Conservation (phyloP, 169 alveolate genomes). For the Perkinsus olseni region DNA sequence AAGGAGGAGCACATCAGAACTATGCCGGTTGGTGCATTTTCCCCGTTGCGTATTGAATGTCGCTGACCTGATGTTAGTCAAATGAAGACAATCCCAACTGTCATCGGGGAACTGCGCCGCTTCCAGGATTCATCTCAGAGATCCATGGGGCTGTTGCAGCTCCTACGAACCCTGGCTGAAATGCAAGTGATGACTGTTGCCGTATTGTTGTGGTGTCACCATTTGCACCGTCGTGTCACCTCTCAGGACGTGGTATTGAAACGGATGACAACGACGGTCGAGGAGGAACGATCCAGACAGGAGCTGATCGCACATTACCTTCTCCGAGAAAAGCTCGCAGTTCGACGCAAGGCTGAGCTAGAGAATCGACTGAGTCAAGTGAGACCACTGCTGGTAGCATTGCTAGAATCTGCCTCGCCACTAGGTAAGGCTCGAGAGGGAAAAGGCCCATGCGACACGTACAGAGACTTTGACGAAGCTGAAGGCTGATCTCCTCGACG, state of each 20-base stretch:
- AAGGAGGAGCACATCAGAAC: not conserved
- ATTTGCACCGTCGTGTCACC: not conserved
- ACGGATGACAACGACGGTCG: slow-evolving; percentile 2
- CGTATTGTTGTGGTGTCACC: too few species aligned
- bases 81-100: not conserved
- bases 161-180: slow-evolving; percentile 1
- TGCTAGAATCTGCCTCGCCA: not conserved
- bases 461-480: not conserved
- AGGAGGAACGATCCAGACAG: slow-evolving; percentile 6
- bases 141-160: not conserved
- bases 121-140: not conserved
- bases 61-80: not conserved
- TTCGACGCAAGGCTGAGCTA: not conserved
- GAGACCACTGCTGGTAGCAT: not conserved
- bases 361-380: not conserved
- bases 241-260: not conserved
- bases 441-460: not conserved
- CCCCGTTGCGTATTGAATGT: not conserved
- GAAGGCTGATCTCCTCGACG: not conserved
- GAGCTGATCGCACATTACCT: not conserved
- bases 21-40: not conserved
- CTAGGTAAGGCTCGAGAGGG: not conserved
- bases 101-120: not conserved
- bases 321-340: not conserved
- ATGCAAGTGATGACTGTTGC: not conserved